phyloP scores from a whole-genome alignment of 148 eudicot genomes.

The Dianthus caryophyllus region DNA sequence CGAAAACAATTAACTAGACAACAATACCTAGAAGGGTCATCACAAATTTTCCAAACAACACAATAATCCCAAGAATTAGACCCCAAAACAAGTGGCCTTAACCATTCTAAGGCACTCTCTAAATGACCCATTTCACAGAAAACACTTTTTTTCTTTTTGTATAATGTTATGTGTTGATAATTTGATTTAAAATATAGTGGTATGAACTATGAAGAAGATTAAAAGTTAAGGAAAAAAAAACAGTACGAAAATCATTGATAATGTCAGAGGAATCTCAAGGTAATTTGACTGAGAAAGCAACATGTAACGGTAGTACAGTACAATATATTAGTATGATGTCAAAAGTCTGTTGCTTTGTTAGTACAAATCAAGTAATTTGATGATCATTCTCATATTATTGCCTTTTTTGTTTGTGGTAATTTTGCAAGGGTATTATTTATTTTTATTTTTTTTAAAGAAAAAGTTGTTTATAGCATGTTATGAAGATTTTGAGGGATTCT shows the following conservation, averaged over 20 bases:
- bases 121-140: constrained; percentile 47
- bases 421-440: neutral
- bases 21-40: constrained; percentile 72
- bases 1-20: too few species aligned
- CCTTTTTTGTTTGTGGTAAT: neutral
- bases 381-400: neutral
- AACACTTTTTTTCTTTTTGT: constrained; percentile 12
- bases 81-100: constrained; percentile 45
- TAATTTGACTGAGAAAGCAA: constrained; percentile 28
- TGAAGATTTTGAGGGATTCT: too few species aligned
- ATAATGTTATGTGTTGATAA: neutral
- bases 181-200: neutral
- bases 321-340: constrained; percentile 17
- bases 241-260: constrained; percentile 24
- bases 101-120: constrained; percentile 42
- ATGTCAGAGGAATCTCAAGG: constrained; percentile 26
- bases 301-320: constrained; percentile 22
- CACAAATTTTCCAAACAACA: constrained; percentile 70
- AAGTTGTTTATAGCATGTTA: too few species aligned
- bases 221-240: neutral
- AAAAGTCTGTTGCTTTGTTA: constrained; percentile 9
- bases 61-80: constrained; percentile 69
- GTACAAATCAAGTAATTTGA: constrained; percentile 19
- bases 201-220: neutral
- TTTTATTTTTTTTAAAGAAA: too few species aligned